Base-by-base conservation (phyloP, 495 filamentous ascomycete species). In the Daldinia concentrica region DNA sequence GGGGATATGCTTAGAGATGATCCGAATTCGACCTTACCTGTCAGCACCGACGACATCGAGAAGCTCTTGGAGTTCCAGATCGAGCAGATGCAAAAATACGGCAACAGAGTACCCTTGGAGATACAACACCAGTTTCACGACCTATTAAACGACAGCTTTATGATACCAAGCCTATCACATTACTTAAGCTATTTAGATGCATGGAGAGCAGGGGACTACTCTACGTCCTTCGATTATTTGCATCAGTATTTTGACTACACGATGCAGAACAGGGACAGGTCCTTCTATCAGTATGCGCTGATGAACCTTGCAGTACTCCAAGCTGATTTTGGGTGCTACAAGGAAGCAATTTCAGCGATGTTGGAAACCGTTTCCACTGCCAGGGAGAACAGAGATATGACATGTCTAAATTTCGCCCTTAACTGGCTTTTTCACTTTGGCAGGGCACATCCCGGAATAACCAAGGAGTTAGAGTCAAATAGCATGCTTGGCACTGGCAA, bases 351-450 rank as follows among this genome's bases (percentile, higher is more conserved):
- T 17, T 89, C 91, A 6, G 93, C 94, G 2, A 96, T 98, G 89
- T 87, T 94, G 66, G 95, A 98, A 78, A 93, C 94, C 2, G 92
- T 98, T 14, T 89, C 93, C 0, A 94, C 93, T 30, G 95, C 95
- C 0, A 85, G 95, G 62, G 95, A 98, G 79, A 95, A 95, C 71
- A 89, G 93, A 64, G 95, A 99, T 72, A 92, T 92, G 85, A 89
- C 86, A 7, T 98, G 96, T 76, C 83, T 99, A 39, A 98, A 97
- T 79, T 98, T 97, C 80, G 92, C 93, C 50, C 87, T 98, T 70
- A 97, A 93, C 77, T 99, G 95, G 96, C 84, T 98, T n/a, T 95
- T 96, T 77, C 94, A 98, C 77, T 95, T 99, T 72, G 90, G 90
- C 30, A 91, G 93, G 74, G 88, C 92, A 0, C 93, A 96, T 76